Evolutionary conservation across 768 basidiomycete genomes (phyloP).

Genomic region (Russula sp.): DNA sequence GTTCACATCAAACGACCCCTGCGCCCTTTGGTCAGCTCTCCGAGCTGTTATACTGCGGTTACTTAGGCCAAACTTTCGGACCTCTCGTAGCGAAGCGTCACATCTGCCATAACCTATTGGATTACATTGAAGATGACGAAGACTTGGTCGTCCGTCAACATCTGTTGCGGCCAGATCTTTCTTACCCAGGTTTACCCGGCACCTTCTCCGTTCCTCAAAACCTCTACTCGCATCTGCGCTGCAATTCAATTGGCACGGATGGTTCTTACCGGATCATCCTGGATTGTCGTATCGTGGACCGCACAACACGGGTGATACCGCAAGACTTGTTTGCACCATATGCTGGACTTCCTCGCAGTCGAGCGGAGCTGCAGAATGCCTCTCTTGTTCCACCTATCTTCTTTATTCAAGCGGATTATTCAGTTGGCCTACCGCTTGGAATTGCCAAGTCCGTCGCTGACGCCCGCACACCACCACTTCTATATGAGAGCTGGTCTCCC

Average conservation of each 20-base stretch:
- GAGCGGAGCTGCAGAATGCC: conserved; percentile 9
- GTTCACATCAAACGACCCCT: background rate
- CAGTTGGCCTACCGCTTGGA: conserved; percentile 12
- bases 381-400: conserved; percentile 11
- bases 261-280: conserved; percentile 7
- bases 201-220: conserved; percentile 12
- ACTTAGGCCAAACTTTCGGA: conserved; percentile 16
- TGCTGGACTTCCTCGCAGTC: conserved; percentile 15
- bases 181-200: conserved; percentile 14
- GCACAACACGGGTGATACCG: background rate
- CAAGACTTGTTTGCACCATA: conserved; percentile 16
- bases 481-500: conserved; percentile 8
- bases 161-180: conserved; percentile 8
- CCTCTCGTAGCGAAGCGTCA: background rate
- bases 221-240: conserved; percentile 14
- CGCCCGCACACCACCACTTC: background rate
- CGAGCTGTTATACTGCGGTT: conserved; percentile 6
- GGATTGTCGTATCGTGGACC: background rate
- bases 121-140: conserved; percentile 10
- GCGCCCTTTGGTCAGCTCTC: conserved; percentile 3
- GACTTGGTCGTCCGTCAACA: conserved; percentile 14
- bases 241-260: conserved; percentile 14
- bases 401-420: conserved; percentile 3
- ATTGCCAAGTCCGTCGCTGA: conserved; percentile 7
- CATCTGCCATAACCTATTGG: conserved; percentile 11